A percentile compares a stretch with the other conserved stretches of the same genome.
Evolutionary conservation across 2,329 filamentous ascomycete species (phyloP).

Genomic region (Claviceps capensis): DNA sequence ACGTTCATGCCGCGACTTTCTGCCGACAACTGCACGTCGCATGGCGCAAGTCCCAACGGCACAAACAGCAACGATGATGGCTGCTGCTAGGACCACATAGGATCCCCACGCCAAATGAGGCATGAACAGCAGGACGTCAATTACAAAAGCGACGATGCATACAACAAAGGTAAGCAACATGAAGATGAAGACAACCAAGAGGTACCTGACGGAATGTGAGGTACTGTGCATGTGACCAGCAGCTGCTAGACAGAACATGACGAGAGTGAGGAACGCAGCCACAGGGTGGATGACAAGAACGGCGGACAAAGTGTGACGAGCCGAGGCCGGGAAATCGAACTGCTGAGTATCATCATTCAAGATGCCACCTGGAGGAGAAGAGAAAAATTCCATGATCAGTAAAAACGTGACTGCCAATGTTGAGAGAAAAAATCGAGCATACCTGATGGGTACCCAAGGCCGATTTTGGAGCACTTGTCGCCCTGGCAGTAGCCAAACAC

Average conservation of each 20-base stretch:
- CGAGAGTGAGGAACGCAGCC: constrained; percentile 70
- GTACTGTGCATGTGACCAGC: constrained; percentile 77
- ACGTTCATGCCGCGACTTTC: constrained; percentile 83
- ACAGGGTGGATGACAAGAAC: constrained; percentile 90
- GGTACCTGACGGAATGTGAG: constrained; percentile 78
- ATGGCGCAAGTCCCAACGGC: constrained; percentile 86
- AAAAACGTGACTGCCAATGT: not conserved
- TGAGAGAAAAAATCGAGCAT: constrained; percentile 23
- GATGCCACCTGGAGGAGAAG: not conserved
- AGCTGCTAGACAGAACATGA: constrained; percentile 69
- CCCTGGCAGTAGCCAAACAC: constrained; percentile 80
- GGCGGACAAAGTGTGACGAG: constrained; percentile 57
- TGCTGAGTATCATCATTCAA: constrained; percentile 17
- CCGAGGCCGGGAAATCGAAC: constrained; percentile 42
- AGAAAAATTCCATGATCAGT: not conserved
- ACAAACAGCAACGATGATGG: constrained; percentile 69
- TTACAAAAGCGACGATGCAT: constrained; percentile 73
- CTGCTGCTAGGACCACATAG: constrained; percentile 82
- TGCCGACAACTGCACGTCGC: constrained; percentile 78
- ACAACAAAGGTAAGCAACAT: constrained; percentile 74
- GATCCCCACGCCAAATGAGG: constrained; percentile 90
- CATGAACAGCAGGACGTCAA: constrained; percentile 89
- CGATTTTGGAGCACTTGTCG: constrained; percentile 52
- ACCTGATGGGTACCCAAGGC: constrained; percentile 60
- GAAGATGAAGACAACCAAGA: constrained; percentile 74